A percentile compares a stretch with the other conserved stretches of the same genome.
These are phyloP conservation scores for Russula virescens DNA, from an alignment of 768 basidiomycete genomes.

Conservation along the genomic window DNA sequence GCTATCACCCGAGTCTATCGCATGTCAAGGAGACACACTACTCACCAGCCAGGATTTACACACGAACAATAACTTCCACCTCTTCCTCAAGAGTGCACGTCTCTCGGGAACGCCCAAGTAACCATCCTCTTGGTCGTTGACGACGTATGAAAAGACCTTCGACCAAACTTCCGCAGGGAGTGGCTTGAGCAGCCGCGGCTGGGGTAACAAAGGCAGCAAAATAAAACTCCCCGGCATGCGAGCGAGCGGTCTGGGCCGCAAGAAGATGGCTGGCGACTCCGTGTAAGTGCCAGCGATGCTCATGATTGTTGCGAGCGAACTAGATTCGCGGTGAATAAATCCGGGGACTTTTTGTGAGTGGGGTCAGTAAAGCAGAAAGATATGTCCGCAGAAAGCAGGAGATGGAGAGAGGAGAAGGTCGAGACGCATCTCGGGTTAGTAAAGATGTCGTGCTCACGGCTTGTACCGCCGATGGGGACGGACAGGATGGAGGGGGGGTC, in stretches of 20 bases:
- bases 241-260: slow-evolving; percentile 65
- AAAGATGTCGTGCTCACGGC: neutral
- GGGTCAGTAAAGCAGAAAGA: neutral
- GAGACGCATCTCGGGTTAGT: neutral
- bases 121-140: slow-evolving; percentile 23
- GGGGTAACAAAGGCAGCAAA: slow-evolving; percentile 63
- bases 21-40: neutral
- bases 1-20: neutral
- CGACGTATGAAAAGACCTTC: slow-evolving; percentile 45
- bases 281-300: slow-evolving; percentile 8
- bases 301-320: neutral
- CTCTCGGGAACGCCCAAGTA: slow-evolving; percentile 5
- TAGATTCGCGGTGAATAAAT: neutral
- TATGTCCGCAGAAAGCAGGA: neutral
- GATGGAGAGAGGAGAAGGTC: neutral
- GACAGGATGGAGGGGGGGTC: too few species aligned
- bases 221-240: slow-evolving; percentile 52
- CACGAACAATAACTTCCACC: slow-evolving; percentile 25
- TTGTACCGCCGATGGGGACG: neutral
- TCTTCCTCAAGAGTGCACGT: slow-evolving; percentile 18
- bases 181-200: slow-evolving; percentile 43
- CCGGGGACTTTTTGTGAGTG: too few species aligned
- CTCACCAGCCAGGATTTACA: slow-evolving; percentile 24
- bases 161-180: slow-evolving; percentile 72
- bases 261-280: slow-evolving; percentile 35